Evolutionary conservation across 208 protist species (phyloP).

Genomic region (Vickermania ingenoplastis): DNA sequence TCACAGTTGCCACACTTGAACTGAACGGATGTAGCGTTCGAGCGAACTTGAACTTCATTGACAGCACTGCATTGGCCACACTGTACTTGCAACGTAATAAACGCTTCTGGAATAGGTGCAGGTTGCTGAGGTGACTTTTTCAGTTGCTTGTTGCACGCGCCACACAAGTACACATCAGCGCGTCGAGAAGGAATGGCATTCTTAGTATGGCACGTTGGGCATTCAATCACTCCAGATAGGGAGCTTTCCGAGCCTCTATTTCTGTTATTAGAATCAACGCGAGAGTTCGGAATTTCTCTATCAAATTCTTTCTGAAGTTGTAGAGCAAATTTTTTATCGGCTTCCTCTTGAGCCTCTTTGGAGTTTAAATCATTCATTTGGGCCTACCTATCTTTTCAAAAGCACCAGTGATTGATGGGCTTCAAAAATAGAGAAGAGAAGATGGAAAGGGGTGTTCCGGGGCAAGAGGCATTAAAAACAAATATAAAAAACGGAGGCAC

Average conservation of each 20-base stretch:
- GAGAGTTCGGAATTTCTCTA: constrained; percentile 15
- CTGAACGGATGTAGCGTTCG: constrained; percentile 27
- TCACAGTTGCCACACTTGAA: constrained; percentile 72
- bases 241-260: not conserved
- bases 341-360: constrained; percentile 11
- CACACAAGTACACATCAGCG: constrained; percentile 59
- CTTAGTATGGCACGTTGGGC: constrained; percentile 30
- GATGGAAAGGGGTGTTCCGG: no score
- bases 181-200: constrained; percentile 45
- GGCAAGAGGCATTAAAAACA: no score
- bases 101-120: not conserved
- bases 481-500: no score
- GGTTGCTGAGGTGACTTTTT: constrained; percentile 3
- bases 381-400: no score
- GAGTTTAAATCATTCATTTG: no score
- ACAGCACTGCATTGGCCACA: constrained; percentile 51
- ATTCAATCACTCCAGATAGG: constrained; percentile 23
- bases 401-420: no score
- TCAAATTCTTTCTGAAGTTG: constrained; percentile 25
- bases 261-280: not conserved
- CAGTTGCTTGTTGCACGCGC: constrained; percentile 46
- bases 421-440: no score
- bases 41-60: constrained; percentile 39
- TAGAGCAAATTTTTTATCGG: constrained; percentile 17
- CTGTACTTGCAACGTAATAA: constrained; percentile 39